Percentiles rank a stretch among this genome's conserved stretches.
These are phyloP conservation scores for Saturnispora serradocipensis DNA, from an alignment of 805 yeast genomes.

Conservation along the genomic window DNA sequence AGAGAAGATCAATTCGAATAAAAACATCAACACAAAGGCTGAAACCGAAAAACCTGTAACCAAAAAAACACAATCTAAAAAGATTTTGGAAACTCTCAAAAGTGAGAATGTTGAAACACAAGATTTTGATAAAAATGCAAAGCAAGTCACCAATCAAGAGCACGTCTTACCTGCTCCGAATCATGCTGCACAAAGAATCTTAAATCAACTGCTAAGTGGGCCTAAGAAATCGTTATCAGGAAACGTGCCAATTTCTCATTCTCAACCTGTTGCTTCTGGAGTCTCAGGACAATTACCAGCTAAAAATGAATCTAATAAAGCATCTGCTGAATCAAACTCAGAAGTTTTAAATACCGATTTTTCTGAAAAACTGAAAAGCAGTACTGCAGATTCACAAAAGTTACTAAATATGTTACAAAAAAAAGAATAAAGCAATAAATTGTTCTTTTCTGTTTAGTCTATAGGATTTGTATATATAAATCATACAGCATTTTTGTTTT, in stretches of 20 bases:
- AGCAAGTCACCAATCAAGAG: neutral
- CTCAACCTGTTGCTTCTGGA: no score
- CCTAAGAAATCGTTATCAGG: constrained; percentile 13
- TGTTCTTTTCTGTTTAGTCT: neutral
- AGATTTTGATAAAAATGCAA: neutral
- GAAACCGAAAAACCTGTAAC: neutral
- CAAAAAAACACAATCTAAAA: constrained; percentile 1
- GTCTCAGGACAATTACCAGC: neutral
- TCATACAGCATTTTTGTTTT: neutral
- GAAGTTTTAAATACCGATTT: neutral
- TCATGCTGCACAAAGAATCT: constrained; percentile 21
- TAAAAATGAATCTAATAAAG: neutral
- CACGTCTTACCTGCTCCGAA: constrained; percentile 3
- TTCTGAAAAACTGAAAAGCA: neutral
- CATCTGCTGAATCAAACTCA: neutral
- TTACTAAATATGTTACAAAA: neutral
- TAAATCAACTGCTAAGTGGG: constrained; percentile 16
- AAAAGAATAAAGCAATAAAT: neutral
- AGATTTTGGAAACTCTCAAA: neutral
- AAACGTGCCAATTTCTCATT: neutral
- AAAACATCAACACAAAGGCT: neutral
- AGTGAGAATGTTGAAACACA: neutral
- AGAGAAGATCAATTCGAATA: neutral
- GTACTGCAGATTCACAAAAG: constrained; percentile 2
- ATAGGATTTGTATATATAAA: neutral